Evolutionary conservation across 352 stramenopile species (phyloP), one percentile per base, ranked within the genome.

Genomic region (Phytophthora sp.): DNA sequence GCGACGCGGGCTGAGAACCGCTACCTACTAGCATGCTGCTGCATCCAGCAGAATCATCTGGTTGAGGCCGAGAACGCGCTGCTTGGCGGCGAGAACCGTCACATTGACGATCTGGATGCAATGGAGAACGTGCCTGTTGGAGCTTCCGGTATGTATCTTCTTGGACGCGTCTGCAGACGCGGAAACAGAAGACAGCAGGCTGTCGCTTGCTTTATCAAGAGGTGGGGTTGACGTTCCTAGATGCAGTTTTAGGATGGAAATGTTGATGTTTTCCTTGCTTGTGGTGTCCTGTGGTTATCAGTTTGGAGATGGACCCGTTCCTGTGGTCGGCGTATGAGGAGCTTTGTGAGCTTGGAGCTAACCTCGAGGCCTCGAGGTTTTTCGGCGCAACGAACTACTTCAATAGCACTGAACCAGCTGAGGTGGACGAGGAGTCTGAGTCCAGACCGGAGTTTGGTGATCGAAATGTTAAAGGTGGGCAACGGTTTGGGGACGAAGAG

Each of bases 241-340:
- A 23, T 51, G 21, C 9, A 4, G 21, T 15, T 18, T 35, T 15
- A 31, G 20, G 11, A 7, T 26, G 13, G 24, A 20, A 8, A 29
- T 47, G 29, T 29, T 70, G n/a, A 62, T 39, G 2, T 20, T 46
- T n/a, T n/a, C n/a, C 13, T 50, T 26, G 31, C 6, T 50, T 18
- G 56, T 31, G 38, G 35, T 75, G 6, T 59, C 5, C 38, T 66
- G 42, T 8, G 49, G 36, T 16, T 36, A 49, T 78, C 60, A 96
- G 89, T 60, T 80, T 98, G 53, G 73, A 97, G 64, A 59, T 97
- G 16, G 96, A 99, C 69, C 76, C 90, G 20, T 90, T 94, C 16
- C 71, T 99, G 63, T 99, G 94, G 93, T 86, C 80, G 11, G 91
- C 91, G 38, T 98, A 97, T 68, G 90, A 98, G 57, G 84, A 94